Evolutionary conservation across 768 basidiomycete genomes (phyloP).

Genomic region (Trametes villosa): DNA sequence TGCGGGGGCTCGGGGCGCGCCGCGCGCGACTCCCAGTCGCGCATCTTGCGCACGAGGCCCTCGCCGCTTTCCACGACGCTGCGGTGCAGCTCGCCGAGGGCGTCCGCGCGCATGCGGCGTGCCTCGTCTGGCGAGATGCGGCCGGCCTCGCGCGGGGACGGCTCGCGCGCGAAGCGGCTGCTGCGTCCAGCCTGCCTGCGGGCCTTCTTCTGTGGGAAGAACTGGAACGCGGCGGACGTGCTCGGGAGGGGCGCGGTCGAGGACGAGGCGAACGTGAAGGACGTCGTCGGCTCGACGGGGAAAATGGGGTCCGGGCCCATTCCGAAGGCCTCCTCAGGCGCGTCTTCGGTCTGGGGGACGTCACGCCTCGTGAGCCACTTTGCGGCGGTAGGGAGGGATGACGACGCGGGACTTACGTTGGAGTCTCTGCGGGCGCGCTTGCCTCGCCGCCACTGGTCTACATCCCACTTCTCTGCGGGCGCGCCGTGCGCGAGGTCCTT

Average conservation of each 20-base stretch:
- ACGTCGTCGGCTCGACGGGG: conserved; percentile 22
- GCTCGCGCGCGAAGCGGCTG: conserved; percentile 12
- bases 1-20: conserved; percentile 8
- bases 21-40: conserved; percentile 61
- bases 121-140: conserved; percentile 37
- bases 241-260: conserved; percentile 26
- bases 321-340: conserved; percentile 13
- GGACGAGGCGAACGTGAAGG: conserved; percentile 14
- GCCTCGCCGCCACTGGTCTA: conserved; percentile 56
- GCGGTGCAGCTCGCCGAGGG: conserved; percentile 67
- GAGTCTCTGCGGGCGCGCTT: conserved; percentile 57
- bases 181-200: conserved; percentile 3
- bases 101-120: conserved; percentile 57
- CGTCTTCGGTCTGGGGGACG: conserved; percentile 8
- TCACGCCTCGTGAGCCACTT: background rate
- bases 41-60: conserved; percentile 72
- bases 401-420: conserved; percentile 44
- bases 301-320: conserved; percentile 21
- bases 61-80: conserved; percentile 69
- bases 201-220: conserved; percentile 31
- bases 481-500: conserved; percentile 35
- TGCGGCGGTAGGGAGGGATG: background rate
- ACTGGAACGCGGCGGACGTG: conserved; percentile 39
- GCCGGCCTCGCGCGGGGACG: conserved; percentile 15
- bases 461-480: conserved; percentile 51